phyloP scores from a whole-genome alignment of 345 rosid genomes.

The Populus alba region DNA sequence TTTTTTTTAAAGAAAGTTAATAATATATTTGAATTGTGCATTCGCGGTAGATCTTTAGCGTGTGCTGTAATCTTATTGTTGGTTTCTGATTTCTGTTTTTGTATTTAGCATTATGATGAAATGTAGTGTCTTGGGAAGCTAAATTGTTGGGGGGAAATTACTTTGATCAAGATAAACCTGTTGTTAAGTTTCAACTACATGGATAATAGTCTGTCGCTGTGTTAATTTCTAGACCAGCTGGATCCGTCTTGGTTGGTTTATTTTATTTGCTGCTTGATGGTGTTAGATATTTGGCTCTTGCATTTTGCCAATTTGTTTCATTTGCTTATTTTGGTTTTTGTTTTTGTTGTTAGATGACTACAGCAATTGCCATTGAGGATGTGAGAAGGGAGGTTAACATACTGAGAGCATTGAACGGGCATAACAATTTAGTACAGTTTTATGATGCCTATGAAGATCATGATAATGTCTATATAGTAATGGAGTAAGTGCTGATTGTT shows the following conservation, averaged over 20 bases:
- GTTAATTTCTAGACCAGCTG: not conserved
- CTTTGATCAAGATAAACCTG: not conserved
- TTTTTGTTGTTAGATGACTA: slow-evolving; percentile 68
- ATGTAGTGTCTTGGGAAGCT: not conserved
- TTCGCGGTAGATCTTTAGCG: not conserved
- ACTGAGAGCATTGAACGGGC: slow-evolving; percentile 82
- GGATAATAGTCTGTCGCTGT: not conserved
- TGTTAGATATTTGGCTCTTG: not conserved
- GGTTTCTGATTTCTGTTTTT: too few relatives aligned
- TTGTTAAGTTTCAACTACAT: not conserved
- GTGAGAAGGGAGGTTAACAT: slow-evolving; percentile 97
- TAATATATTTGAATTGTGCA: not conserved
- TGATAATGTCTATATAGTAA: slow-evolving; percentile 78
- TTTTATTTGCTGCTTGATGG: not conserved
- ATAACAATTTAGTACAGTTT: slow-evolving; percentile 71
- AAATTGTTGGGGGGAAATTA: not conserved
- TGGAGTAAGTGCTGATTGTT: slow-evolving; percentile 69
- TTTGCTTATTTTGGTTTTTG: slow-evolving; percentile 14
- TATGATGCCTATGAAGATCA: slow-evolving; percentile 88
- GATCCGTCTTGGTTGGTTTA: not conserved
- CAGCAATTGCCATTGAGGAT: slow-evolving; percentile 93
- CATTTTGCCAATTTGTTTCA: not conserved
- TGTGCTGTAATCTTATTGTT: not conserved
- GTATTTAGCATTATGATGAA: not conserved
- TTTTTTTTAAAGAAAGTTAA: not conserved